Percentiles rank a stretch among this genome's conserved stretches.
These are phyloP conservation scores for Zygosaccharomyces lentus DNA, from an alignment of 805 yeast genomes.

Conservation along the genomic window DNA sequence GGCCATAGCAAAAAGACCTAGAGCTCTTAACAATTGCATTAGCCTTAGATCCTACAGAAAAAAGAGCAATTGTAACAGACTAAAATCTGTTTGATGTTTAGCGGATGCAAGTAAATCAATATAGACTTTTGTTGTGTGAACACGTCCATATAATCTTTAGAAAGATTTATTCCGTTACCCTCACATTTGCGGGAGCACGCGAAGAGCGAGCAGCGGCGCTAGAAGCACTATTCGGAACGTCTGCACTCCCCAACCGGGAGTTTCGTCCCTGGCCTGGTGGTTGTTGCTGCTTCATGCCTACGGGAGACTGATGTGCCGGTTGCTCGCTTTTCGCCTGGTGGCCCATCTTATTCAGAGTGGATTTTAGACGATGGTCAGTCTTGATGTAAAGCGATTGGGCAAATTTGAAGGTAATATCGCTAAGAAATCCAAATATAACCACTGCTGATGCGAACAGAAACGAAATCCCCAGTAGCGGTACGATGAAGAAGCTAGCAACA, in stretches of 20 bases:
- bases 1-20: constrained; percentile 9
- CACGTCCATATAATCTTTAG: constrained; percentile 2
- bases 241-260: background rate
- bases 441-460: constrained; percentile 29
- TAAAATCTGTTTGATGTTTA: background rate
- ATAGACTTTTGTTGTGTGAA: background rate
- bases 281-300: background rate
- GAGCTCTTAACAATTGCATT: constrained; percentile 13
- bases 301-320: background rate
- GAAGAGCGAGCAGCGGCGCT: constrained; percentile 17
- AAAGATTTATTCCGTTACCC: constrained; percentile 10
- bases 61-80: background rate
- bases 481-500: constrained; percentile 25
- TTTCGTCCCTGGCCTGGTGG: background rate
- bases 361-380: constrained; percentile 18
- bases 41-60: background rate
- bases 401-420: constrained; percentile 26
- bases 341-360: constrained; percentile 19
- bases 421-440: constrained; percentile 28
- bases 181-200: constrained; percentile 8
- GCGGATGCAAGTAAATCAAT: background rate
- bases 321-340: constrained; percentile 4
- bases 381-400: constrained; percentile 26
- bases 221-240: constrained; percentile 8
- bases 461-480: constrained; percentile 29